phyloP scores from a whole-genome alignment of 1,284 basidiomycete genomes.

The Vanrija sp. region DNA sequence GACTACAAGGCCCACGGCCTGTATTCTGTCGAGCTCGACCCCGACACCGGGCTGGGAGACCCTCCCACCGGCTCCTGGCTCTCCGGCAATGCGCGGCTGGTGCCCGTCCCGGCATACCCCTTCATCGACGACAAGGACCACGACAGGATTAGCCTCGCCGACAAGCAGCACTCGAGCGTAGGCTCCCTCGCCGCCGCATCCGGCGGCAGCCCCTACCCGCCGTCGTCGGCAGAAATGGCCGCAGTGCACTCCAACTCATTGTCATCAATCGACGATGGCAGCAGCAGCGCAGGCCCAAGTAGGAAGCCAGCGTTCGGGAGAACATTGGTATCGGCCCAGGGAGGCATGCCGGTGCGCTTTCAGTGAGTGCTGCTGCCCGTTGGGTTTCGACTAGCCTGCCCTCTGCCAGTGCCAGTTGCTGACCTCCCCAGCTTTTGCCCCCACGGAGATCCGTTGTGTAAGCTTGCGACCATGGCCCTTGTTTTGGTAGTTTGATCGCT shows the following conservation, averaged over 20 bases:
- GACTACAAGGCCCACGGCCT: slow-evolving; percentile 6
- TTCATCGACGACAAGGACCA: slow-evolving; percentile 2
- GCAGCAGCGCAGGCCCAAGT: background rate
- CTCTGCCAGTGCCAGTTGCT: background rate
- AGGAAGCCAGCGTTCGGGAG: background rate
- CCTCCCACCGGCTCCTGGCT: slow-evolving; percentile 5
- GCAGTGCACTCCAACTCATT: too few species aligned
- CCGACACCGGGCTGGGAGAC: too few species aligned
- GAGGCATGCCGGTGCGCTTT: slow-evolving; percentile 4
- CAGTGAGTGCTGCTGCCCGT: slow-evolving; percentile 1
- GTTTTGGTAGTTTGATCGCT: background rate
- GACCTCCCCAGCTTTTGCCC: slow-evolving; percentile 13
- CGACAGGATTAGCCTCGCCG: background rate
- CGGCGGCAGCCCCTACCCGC: too few species aligned
- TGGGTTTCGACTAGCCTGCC: too few species aligned
- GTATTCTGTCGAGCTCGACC: slow-evolving; percentile 7
- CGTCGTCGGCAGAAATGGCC: too few species aligned
- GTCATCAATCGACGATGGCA: too few species aligned
- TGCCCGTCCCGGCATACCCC: slow-evolving; percentile 13
- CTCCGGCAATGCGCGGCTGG: slow-evolving; percentile 9
- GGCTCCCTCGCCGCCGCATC: too few species aligned
- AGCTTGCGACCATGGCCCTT: background rate
- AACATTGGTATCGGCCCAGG: background rate
- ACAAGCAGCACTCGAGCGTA: too few species aligned
- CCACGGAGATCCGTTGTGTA: slow-evolving; percentile 5